Evolutionary conservation across 2,329 filamentous ascomycete species (phyloP).

Genomic region (Phaeosphaeria sp.): DNA sequence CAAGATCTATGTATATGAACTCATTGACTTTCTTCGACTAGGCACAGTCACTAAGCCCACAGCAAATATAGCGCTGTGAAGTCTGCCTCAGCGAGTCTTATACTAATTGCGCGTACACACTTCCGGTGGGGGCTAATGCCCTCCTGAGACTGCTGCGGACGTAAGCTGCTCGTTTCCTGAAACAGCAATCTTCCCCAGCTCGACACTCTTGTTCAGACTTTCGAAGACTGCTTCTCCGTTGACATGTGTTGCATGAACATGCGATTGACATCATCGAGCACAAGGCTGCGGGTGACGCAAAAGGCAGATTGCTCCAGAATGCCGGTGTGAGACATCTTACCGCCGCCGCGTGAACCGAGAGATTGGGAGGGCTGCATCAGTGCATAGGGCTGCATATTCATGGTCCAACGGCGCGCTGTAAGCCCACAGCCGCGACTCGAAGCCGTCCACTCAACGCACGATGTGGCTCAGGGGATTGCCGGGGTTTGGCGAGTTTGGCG

Average conservation of each 20-base stretch:
- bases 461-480: constrained; percentile 14
- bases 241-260: background rate
- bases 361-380: constrained; percentile 44
- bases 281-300: constrained; percentile 4
- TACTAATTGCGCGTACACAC: constrained; percentile 11
- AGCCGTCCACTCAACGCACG: constrained; percentile 10
- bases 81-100: constrained; percentile 9
- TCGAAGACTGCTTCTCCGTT: background rate
- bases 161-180: constrained; percentile 28
- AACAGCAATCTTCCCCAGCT: constrained; percentile 19
- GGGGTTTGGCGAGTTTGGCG: background rate
- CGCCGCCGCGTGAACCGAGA: constrained; percentile 34
- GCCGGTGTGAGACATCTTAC: constrained; percentile 35
- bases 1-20: constrained; percentile 4
- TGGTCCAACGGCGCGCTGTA: constrained; percentile 27
- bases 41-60: constrained; percentile 7
- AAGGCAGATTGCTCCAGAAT: constrained; percentile 5
- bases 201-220: background rate
- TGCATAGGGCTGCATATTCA: constrained; percentile 44
- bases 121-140: constrained; percentile 18
- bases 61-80: constrained; percentile 7
- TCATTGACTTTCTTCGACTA: constrained; percentile 3
- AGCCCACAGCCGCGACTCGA: constrained; percentile 29
- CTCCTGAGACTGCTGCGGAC: constrained; percentile 17
- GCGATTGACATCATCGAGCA: constrained; percentile 8